Conservation (phyloP, 805 yeast genomes). For the Pichia phayaonensis region DNA sequence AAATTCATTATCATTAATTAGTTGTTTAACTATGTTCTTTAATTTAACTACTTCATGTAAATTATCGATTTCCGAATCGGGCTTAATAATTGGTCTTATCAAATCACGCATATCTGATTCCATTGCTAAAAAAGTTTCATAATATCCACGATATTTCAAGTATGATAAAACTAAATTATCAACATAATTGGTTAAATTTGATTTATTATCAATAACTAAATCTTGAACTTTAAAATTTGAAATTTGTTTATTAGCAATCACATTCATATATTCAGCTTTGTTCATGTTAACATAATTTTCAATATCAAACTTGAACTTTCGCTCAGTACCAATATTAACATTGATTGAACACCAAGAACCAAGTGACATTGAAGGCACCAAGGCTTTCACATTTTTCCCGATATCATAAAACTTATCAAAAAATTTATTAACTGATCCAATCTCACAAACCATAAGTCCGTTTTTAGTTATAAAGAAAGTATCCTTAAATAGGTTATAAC, state of each 20-base stretch:
- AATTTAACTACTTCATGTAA: constrained; percentile 29
- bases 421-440: constrained; percentile 18
- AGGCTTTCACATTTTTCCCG: constrained; percentile 1
- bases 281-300: constrained; percentile 35
- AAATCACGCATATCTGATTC: constrained; percentile 34
- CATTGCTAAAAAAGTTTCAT: constrained; percentile 46
- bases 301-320: constrained; percentile 43
- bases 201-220: not conserved
- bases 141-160: constrained; percentile 51
- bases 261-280: constrained; percentile 24
- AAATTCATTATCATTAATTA: constrained; percentile 37
- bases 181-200: constrained; percentile 13
- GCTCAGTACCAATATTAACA: constrained; percentile 46
- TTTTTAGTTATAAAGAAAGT: constrained; percentile 74
- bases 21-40: constrained; percentile 36
- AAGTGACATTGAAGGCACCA: constrained; percentile 40
- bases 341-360: constrained; percentile 34
- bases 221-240: not conserved
- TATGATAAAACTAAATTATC: constrained; percentile 33
- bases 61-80: constrained; percentile 18
- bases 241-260: constrained; percentile 5
- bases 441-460: constrained; percentile 56
- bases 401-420: constrained; percentile 6
- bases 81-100: constrained; percentile 26
- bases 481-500: constrained; percentile 59